A percentile compares a stretch with the other conserved stretches of the same genome.
phyloP scores from a whole-genome alignment of 139 green algal genomes.

The Picochlorum sp. region DNA sequence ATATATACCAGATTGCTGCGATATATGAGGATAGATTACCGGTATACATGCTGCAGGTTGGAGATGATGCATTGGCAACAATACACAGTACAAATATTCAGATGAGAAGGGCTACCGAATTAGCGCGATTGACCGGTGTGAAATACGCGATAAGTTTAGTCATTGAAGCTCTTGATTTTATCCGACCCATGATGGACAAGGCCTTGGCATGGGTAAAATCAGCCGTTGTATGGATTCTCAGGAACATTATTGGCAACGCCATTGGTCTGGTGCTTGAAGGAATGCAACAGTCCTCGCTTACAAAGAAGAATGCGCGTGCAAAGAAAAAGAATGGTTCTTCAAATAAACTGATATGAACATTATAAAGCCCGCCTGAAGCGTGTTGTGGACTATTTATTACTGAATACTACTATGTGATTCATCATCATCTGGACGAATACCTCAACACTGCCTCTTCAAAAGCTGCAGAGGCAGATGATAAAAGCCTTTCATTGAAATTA shows the following conservation, averaged over 20 bases:
- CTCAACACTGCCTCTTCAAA: slow-evolving; percentile 5
- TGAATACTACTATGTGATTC: neutral
- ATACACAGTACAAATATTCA: neutral
- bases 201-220: neutral
- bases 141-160: neutral
- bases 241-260: neutral
- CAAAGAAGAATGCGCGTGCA: neutral
- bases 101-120: neutral
- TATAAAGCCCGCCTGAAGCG: neutral
- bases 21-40: slow-evolving; percentile 42
- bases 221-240: neutral
- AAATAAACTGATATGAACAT: neutral
- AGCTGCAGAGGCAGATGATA: slow-evolving; percentile 16
- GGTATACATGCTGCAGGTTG: neutral
- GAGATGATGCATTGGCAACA: neutral
- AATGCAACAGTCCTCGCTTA: neutral
- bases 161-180: slow-evolving; percentile 8
- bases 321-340: neutral
- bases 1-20: slow-evolving; percentile 21
- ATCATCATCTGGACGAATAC: neutral
- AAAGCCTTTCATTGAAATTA: slow-evolving; percentile 44
- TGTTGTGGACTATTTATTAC: slow-evolving; percentile 1
- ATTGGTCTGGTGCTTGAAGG: slow-evolving; percentile 8
- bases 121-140: neutral
- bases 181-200: neutral